These are phyloP conservation scores for Saraca asoca DNA, from an alignment of 331 rosid species.

Conservation along the genomic window DNA sequence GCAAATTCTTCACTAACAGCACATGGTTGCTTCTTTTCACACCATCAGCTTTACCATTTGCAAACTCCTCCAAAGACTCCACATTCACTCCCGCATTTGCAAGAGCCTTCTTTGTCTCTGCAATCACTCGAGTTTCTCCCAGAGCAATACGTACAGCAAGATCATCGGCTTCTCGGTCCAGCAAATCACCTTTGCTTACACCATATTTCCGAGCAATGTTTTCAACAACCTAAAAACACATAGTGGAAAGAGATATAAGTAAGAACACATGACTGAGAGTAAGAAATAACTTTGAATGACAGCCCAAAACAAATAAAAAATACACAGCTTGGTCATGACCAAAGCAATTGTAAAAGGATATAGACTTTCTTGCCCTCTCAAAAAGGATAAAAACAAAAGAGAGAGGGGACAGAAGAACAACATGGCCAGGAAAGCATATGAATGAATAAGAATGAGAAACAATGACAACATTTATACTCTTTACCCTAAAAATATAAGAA, in stretches of 20 bases:
- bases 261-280: constrained; percentile 8
- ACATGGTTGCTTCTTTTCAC: constrained; percentile 88
- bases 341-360: constrained; percentile 16
- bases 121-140: constrained; percentile 90
- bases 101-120: constrained; percentile 79
- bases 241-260: constrained; percentile 4
- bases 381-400: not conserved
- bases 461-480: constrained; percentile 16
- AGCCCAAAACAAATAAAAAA: constrained; percentile 28
- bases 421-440: not conserved
- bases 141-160: constrained; percentile 81
- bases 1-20: constrained; percentile 85
- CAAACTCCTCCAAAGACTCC: constrained; percentile 68
- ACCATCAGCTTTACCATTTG: constrained; percentile 62
- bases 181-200: constrained; percentile 77
- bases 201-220: constrained; percentile 79
- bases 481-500: not conserved
- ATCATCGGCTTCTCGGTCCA: constrained; percentile 82
- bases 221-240: constrained; percentile 65
- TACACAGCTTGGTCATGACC: not conserved
- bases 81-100: constrained; percentile 82
- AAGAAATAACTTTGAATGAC: not conserved
- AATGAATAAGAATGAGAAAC: constrained; percentile 8
- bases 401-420: constrained; percentile 1
- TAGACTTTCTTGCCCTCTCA: not conserved